Percentiles rank a stretch among this genome's conserved stretches.
Conservation (phyloP, 169 alveolate genomes). For the Cryptosporidium ubiquitum region DNA sequence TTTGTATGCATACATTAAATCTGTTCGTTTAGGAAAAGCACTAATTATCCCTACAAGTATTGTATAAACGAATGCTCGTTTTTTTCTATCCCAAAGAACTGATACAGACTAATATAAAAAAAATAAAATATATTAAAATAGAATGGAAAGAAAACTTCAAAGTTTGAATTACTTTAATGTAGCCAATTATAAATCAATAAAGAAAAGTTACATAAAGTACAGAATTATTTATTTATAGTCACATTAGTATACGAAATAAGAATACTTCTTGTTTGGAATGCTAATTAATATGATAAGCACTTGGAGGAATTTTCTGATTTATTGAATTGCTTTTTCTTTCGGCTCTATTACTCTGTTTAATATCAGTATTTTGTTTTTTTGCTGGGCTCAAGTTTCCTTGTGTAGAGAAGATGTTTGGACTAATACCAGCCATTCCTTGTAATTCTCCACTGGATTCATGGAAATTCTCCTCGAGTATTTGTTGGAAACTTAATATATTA, state of each 20-base stretch:
- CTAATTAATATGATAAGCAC: slow-evolving; percentile 41
- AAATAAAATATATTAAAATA: not conserved
- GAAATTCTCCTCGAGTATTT: slow-evolving; percentile 7
- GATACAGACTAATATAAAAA: not conserved
- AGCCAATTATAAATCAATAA: not conserved
- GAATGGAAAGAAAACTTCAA: not conserved
- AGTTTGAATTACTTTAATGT: slow-evolving; percentile 19
- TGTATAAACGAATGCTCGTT: slow-evolving; percentile 10
- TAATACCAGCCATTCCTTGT: not conserved
- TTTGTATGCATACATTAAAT: slow-evolving; percentile 78
- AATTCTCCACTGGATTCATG: slow-evolving; percentile 1
- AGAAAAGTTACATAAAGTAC: slow-evolving; percentile 23
- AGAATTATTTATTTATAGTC: not conserved
- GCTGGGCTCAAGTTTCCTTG: not conserved
- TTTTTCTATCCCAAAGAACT: not conserved
- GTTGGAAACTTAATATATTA: not conserved
- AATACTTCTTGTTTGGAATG: not conserved
- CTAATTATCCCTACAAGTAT: slow-evolving; percentile 74
- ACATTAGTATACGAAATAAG: not conserved
- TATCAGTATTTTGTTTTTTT: not conserved
- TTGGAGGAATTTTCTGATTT: slow-evolving; percentile 45
- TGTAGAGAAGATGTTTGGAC: not conserved
- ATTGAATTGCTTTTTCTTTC: not conserved
- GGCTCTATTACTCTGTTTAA: not conserved
- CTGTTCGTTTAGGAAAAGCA: slow-evolving; percentile 78